Base-by-base conservation (phyloP, 441 rosid genomes). In the Omphalea diandra region DNA sequence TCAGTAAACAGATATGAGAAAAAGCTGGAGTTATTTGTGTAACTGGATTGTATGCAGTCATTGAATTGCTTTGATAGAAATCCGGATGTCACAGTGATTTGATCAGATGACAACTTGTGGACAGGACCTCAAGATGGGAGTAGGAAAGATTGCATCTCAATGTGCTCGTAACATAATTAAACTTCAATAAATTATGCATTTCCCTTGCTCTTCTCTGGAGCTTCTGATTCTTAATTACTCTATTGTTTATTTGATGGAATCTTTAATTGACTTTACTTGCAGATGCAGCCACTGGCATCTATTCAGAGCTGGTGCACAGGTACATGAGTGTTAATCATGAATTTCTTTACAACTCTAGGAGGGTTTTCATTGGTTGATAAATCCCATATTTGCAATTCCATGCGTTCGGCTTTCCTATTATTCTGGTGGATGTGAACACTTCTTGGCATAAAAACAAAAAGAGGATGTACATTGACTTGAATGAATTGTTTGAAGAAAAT, bases 281-380 rank as follows among this genome's bases (percentile, higher is more conserved):
- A 93, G 98, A 93, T 83, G 98, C 97, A 64, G 96, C 96, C 73
- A 89, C 94, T 24, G 96, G 98, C 74, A 83, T 89, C 84, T 93
- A 89, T 75, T 81, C 96, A 43, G 90, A 89, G 73, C 75, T 93
- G 73, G 79, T 91, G 85, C 87, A 80, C 52, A 89, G 97, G 97
- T 94, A 77, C 32, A 53, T 64, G 7, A n/a, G 22, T 43, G 41
- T 54, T 38, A 58, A 27, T 74, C 47, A 50, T n/a, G 20, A 36
- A 46, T 50, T 22, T 60, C 24, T 14, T 68, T 24, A 27, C 22
- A 36, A 33, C 22, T 35, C 41, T 36, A 61, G 0, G n/a, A 33
- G 18, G 50, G 40, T 32, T 57, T 32, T 46, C 27, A 18, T 27
- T 61, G 52, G 67, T 12, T 70, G 26, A 22, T 26, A 49, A 60